Evolutionary conservation across 1,284 basidiomycete species (phyloP).

Genomic region (Mrakiaceae sp.): DNA sequence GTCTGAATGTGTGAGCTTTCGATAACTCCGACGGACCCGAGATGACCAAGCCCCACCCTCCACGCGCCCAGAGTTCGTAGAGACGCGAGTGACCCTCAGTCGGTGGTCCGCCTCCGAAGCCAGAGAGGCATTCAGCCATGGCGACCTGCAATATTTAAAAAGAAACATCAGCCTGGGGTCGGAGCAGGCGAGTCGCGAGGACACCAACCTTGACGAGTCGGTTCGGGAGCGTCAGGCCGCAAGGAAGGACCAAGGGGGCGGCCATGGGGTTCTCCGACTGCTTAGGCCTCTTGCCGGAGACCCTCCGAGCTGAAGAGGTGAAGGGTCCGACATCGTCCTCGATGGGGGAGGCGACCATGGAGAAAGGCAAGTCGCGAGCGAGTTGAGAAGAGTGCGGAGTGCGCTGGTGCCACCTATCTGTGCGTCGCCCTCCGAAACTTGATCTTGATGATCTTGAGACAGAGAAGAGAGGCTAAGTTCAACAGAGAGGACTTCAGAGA

Average conservation of each 20-base stretch:
- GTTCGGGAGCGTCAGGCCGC: neutral
- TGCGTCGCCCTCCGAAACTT: no score
- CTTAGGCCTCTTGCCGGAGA: neutral
- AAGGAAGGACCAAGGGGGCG: neutral
- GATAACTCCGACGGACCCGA: conserved; percentile 44
- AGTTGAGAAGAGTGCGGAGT: no score
- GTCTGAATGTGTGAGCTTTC: no score
- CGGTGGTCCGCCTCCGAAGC: conserved; percentile 58
- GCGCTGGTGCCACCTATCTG: no score
- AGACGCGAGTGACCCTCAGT: conserved; percentile 52
- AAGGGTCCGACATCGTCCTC: no score
- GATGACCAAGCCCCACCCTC: conserved; percentile 78
- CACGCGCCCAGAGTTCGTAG: conserved; percentile 64
- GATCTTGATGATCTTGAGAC: no score
- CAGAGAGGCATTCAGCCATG: conserved; percentile 71
- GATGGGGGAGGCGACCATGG: no score
- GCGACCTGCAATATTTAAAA: conserved; percentile 45
- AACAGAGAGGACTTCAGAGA: no score
- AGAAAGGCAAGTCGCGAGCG: no score
- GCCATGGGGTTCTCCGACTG: neutral
- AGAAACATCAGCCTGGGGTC: neutral
- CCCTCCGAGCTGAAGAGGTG: neutral
- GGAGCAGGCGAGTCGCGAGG: neutral
- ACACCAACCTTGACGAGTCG: neutral
- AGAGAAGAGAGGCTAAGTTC: no score